Evolutionary conservation across 228 moss, liverwort and hornwort species (phyloP).

Genomic region (Sphagnum fallax): DNA sequence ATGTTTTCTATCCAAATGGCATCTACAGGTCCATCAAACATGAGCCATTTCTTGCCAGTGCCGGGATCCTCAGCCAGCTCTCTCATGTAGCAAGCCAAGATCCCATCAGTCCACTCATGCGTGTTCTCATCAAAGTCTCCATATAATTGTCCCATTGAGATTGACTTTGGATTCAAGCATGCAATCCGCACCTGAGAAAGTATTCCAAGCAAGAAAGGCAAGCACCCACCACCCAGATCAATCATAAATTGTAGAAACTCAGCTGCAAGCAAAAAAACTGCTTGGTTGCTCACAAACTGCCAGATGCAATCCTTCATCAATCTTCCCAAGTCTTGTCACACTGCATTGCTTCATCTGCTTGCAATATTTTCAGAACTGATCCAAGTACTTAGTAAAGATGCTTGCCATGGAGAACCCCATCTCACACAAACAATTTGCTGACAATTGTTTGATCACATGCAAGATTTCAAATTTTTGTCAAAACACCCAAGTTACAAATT

Average conservation of each 20-base stretch:
- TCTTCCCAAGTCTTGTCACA: not conserved
- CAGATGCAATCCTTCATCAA: too few species aligned
- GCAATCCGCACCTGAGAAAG: slow-evolving; percentile 58
- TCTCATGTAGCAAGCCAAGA: slow-evolving; percentile 89
- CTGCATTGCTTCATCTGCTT: not conserved
- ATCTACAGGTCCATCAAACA: slow-evolving; percentile 94
- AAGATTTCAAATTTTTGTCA: too few species aligned
- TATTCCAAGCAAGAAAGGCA: not conserved
- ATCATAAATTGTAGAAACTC: not conserved
- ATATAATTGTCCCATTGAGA: slow-evolving; percentile 86
- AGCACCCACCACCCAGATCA: not conserved
- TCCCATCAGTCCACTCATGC: slow-evolving; percentile 92
- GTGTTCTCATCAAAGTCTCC: slow-evolving; percentile 91
- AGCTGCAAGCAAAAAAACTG: too few species aligned
- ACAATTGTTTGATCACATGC: too few species aligned
- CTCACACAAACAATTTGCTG: too few species aligned
- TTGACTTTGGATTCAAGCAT: slow-evolving; percentile 89
- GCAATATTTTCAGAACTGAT: too few species aligned
- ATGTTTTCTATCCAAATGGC: slow-evolving; percentile 97
- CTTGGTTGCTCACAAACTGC: too few species aligned
- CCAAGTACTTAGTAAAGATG: not conserved
- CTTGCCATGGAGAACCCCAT: not conserved
- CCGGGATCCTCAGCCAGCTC: slow-evolving; percentile 64
- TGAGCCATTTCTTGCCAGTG: slow-evolving; percentile 69
- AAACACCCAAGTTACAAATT: too few species aligned